Percentiles rank a stretch among this genome's conserved stretches.
phyloP scores from a whole-genome alignment of 1,284 basidiomycete species.

The Veloboletus limbatus region DNA sequence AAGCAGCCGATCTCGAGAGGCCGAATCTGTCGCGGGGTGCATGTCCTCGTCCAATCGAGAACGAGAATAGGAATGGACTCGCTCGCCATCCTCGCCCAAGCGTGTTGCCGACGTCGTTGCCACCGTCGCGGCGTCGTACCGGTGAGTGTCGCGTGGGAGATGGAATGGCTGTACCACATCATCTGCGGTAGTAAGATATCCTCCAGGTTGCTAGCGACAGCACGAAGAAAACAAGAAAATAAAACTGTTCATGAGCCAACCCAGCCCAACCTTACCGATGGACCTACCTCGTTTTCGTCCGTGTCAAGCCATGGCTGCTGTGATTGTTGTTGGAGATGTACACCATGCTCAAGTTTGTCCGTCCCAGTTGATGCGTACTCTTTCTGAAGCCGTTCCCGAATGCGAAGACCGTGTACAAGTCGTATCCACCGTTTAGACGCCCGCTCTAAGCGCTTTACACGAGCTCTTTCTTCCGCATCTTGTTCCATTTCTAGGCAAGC shows the following conservation, averaged over 20 bases:
- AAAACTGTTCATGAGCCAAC: neutral
- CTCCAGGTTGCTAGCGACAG: slow-evolving; percentile 42
- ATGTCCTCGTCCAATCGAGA: neutral
- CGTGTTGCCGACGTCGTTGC: slow-evolving; percentile 13
- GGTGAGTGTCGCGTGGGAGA: slow-evolving; percentile 58
- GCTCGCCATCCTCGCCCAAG: slow-evolving; percentile 5
- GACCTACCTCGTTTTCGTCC: slow-evolving; percentile 24
- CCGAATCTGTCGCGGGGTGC: neutral
- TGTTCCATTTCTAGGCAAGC: slow-evolving; percentile 85
- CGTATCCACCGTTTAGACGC: slow-evolving; percentile 88
- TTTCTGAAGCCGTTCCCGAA: slow-evolving; percentile 77
- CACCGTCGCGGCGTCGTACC: slow-evolving; percentile 20
- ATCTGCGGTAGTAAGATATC: slow-evolving; percentile 68
- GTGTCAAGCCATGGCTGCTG: slow-evolving; percentile 21
- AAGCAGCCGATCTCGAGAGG: slow-evolving; percentile 7
- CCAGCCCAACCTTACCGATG: neutral
- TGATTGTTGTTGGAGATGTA: slow-evolving; percentile 6
- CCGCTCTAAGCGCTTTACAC: slow-evolving; percentile 73
- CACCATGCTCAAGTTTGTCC: slow-evolving; percentile 12
- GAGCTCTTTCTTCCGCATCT: slow-evolving; percentile 74
- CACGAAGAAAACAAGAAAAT: neutral
- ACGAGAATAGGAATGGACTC: neutral
- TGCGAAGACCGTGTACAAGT: slow-evolving; percentile 84
- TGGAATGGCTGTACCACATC: slow-evolving; percentile 69
- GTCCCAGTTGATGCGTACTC: slow-evolving; percentile 62